Evolutionary conservation across 257 asterid genomes (phyloP), one percentile per base, ranked within the genome.

Genomic region (Knoxia roxburghii): DNA sequence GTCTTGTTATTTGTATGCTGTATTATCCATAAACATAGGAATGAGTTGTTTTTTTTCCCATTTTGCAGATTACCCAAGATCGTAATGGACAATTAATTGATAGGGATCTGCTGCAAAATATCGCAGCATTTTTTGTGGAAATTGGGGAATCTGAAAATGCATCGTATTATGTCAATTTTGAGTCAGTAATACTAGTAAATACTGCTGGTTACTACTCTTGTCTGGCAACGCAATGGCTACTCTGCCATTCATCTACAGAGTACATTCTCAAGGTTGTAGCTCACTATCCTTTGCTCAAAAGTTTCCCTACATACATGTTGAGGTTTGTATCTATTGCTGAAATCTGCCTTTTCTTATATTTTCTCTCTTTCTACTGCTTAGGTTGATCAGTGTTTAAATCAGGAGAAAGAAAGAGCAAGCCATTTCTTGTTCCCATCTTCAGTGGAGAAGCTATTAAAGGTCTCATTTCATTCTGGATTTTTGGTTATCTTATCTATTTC

Each of bases 361-460:
- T 15, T 65, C 50, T 29, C 1, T 37, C 18, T 37, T 3, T 11
- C 40, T 37, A 10, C n/a, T n/a, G 33, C 48, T 37, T 40, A 73
- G 77, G 77, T 37, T 5, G 68, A 66, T 40, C 63, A 55, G 52
- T 66, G 64, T 73, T 39, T 73, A 24, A 57, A 48, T 58, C 68
- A 52, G 57, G 72, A 73, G 68, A 73, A 41, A 58, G 68, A 27
- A 37, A 67, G 67, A 69, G 50, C 65, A 53, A 20, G 35, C 43
- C 65, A 64, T 10, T 64, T 54, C 59, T 41, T 72, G 32, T 24
- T 45, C 68, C 72, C 61, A 12, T 23, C 49, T 40, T 66, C 68
- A 48, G 72, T 65, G 49, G 77, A 72, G 72, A 72, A 72, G 61
- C 63, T 66, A 33, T 68, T 72, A 26, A 60, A 58, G 77, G 77